Evolutionary conservation across 2,329 filamentous ascomycete genomes (phyloP), one percentile per base, ranked within the genome.

Genomic region (Neurospora crassa): DNA sequence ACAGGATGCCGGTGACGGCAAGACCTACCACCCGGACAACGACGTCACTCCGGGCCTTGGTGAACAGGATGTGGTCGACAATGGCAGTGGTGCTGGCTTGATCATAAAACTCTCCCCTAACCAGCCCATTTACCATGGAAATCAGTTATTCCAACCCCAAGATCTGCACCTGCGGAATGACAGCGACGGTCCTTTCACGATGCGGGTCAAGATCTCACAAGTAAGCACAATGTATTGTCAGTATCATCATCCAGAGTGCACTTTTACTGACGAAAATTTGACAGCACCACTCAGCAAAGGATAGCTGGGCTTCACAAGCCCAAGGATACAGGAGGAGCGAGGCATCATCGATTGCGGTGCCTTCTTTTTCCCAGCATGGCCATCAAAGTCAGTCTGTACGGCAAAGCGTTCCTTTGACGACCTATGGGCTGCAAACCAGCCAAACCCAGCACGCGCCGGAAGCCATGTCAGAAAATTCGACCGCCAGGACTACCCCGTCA

Each of bases 291-390:
- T 37, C 53, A 11, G 1, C 53, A 63, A 63, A 63, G 53, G 53
- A 37, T 63, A 29, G 29, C 24, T 63, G 53, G 53, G 24, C 53
- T n/a, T 74, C 76, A 3, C 75, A 73, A 18, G 72, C 75, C 16
- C 78, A 78, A 40, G 74, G 72, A 1, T 79, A 80, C 45, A 78
- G 78, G 69, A 77, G 75, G 34, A 81, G 81, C 73, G 80, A 83
- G 67, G 78, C 78, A 3, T 83, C 81, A 3, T 83, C 81, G 1
- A 82, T 79, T 59, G 77, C 80, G 2, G 78, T 81, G 1, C 83
- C 83, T 0, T 78, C 81, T 1, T 78, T 81, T 12, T 77, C 78
- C 1, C 79, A 80, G 1, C 29, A 34, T n/a, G 29, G 29, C 16
- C 53, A 37, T 63, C 24, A 29, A 8, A 18, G 53, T 18, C 53